Base-by-base conservation (phyloP, 2,329 filamentous ascomycete genomes). In the Cytospora schulzeri region DNA sequence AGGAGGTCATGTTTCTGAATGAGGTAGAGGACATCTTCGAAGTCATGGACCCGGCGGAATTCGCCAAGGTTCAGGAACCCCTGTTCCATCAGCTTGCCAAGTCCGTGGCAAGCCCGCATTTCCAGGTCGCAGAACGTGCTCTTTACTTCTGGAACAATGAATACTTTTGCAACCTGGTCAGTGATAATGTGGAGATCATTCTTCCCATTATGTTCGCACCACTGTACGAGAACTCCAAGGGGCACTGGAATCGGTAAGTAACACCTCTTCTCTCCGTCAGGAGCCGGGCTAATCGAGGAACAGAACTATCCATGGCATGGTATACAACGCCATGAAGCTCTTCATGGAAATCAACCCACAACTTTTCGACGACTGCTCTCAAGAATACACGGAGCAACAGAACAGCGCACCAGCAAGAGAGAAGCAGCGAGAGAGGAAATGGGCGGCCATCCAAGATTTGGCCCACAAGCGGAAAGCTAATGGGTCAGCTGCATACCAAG, bases 61-160 rank as follows among this genome's bases (percentile, higher is more conserved):
- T 99, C 73, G 93, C 93, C 71, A 99, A 99, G 80, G 95, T 99
- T 48, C 95, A 99, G 77, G 95, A 98, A 74, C 94, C 95, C 57
- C 81, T 99, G 48, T 99, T 99, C 83, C 93, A 97, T 72, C 95
- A 99, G 76, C 84, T 99, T 69, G 93, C 95, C 69, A 99, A 98
- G 78, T 98, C 95, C 2, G 95, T 99, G 51, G 94, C 95, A 57
- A 99, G 95, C 75, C 95, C 95, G 57, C 95, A 99, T 78, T 99
- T 99, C 81, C 95, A 99, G 82, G 95, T 99, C 65, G 95, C 95
- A 22, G 95, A 99, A 80, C 88, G 95, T 69, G 95, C 95, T 6
- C 84, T 99, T 31, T 99, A 99, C 80, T 99, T 99, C 81, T 99
- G 95, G 95, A 99, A 99, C 83, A 99, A 99, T 74, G 95, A 99